Evolutionary conservation across 2,329 filamentous ascomycete genomes (phyloP).

Genomic region (Tricladium varicosporioides): DNA sequence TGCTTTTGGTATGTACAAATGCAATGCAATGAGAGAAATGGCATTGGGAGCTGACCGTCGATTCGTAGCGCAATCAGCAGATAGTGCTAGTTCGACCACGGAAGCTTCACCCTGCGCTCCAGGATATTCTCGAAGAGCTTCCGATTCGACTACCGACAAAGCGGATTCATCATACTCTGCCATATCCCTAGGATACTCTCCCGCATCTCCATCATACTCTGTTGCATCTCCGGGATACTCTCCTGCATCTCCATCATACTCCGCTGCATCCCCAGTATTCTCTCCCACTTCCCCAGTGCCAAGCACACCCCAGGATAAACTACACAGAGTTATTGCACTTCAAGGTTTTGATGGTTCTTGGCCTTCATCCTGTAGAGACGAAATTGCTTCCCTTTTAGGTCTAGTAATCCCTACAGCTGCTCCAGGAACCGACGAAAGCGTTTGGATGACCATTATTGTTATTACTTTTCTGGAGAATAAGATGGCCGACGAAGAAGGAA

Average conservation of each 20-base stretch:
- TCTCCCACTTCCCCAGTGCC: background rate
- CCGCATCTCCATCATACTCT: too few species aligned
- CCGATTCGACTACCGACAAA: too few species aligned
- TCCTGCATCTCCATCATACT: too few species aligned
- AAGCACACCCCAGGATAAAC: slow-evolving; percentile 21
- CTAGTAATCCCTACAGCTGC: background rate
- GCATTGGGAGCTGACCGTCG: background rate
- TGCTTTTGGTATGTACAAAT: background rate
- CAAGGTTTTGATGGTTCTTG: slow-evolving; percentile 58
- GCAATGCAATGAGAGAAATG: background rate
- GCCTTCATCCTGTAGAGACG: slow-evolving; percentile 25
- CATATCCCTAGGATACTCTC: too few species aligned
- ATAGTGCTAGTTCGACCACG: background rate
- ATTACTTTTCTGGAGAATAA: slow-evolving; percentile 48
- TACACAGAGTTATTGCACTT: slow-evolving; percentile 48
- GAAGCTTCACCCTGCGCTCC: background rate
- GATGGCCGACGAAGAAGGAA: slow-evolving; percentile 45
- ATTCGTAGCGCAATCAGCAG: background rate
- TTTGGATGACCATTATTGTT: slow-evolving; percentile 39
- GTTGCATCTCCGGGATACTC: too few species aligned
- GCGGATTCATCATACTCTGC: too few species aligned
- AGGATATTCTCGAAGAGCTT: background rate
- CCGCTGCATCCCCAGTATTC: too few species aligned
- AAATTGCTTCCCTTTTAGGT: slow-evolving; percentile 18
- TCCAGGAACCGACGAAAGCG: slow-evolving; percentile 6